phyloP scores from a whole-genome alignment of 1,284 basidiomycete species.

The Fomitiporia mediterranea region DNA sequence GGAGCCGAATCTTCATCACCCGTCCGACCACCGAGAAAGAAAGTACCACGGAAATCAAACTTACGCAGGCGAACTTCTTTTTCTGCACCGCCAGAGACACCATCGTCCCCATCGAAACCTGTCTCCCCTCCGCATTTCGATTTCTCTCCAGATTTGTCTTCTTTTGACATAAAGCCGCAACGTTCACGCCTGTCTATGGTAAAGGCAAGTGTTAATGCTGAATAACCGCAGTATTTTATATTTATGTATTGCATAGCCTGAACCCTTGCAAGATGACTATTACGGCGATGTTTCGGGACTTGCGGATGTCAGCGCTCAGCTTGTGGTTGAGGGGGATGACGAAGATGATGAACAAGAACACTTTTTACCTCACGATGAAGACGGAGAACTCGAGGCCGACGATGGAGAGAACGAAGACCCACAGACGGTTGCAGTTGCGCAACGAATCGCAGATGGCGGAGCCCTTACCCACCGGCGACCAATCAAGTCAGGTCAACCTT shows the following conservation, averaged over 20 bases:
- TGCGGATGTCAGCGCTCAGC: slow-evolving; percentile 23
- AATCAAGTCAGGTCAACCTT: slow-evolving; percentile 22
- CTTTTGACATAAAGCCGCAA: slow-evolving; percentile 24
- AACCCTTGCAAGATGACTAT: slow-evolving; percentile 22
- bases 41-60: slow-evolving; percentile 41
- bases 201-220: not conserved
- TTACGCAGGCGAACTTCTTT: slow-evolving; percentile 55
- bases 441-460: slow-evolving; percentile 34
- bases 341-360: slow-evolving; percentile 14
- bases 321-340: slow-evolving; percentile 23
- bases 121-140: slow-evolving; percentile 39
- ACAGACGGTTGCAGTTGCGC: slow-evolving; percentile 32
- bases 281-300: slow-evolving; percentile 22
- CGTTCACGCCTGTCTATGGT: not conserved
- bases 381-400: slow-evolving; percentile 4
- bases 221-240: not conserved
- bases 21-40: slow-evolving; percentile 50
- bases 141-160: slow-evolving; percentile 56
- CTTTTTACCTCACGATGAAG: slow-evolving; percentile 1
- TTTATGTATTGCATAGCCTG: slow-evolving; percentile 12
- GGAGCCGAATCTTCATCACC: slow-evolving; percentile 78
- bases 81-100: slow-evolving; percentile 65
- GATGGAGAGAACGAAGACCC: slow-evolving; percentile 22
- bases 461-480: slow-evolving; percentile 22
- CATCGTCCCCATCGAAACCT: slow-evolving; percentile 26